Conservation (phyloP, 306 rosid genomes). For the Myrica gale region DNA sequence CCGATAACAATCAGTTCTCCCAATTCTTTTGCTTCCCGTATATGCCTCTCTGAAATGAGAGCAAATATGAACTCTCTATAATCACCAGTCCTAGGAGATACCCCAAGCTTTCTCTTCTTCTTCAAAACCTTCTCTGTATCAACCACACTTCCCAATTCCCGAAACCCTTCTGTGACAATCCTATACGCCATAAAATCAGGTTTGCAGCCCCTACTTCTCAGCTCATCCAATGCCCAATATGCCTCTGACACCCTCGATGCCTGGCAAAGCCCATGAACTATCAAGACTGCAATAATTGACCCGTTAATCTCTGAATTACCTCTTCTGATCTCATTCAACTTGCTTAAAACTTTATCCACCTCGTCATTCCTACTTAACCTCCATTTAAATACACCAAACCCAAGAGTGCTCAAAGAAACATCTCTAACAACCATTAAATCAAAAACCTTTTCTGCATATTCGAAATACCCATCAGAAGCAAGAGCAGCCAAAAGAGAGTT, state of each 20-base stretch:
- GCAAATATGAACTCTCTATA: slow-evolving; percentile 59
- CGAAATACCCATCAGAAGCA: slow-evolving; percentile 55
- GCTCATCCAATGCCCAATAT: slow-evolving; percentile 53
- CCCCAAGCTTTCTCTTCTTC: slow-evolving; percentile 91
- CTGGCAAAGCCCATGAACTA: slow-evolving; percentile 63
- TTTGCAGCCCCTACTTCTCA: slow-evolving; percentile 68
- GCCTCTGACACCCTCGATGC: slow-evolving; percentile 62
- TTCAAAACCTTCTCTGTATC: slow-evolving; percentile 70
- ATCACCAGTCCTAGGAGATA: slow-evolving; percentile 72
- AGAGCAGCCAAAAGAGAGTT: slow-evolving; percentile 70
- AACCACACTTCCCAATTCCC: slow-evolving; percentile 46
- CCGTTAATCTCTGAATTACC: slow-evolving; percentile 59
- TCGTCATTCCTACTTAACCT: slow-evolving; percentile 46
- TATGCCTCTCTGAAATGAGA: slow-evolving; percentile 52
- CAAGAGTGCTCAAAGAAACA: slow-evolving; percentile 55
- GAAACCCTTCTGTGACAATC: slow-evolving; percentile 62
- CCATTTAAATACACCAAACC: slow-evolving; percentile 81
- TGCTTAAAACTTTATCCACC: slow-evolving; percentile 36
- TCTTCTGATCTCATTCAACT: slow-evolving; percentile 51
- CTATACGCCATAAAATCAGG: slow-evolving; percentile 92
- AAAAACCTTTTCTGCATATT: slow-evolving; percentile 55
- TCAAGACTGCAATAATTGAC: slow-evolving; percentile 61
- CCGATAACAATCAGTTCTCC: slow-evolving; percentile 73
- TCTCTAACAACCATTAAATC: slow-evolving; percentile 55
- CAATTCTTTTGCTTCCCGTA: slow-evolving; percentile 63